These are phyloP conservation scores for Rehmannia glutinosa DNA, from an alignment of 257 asterid genomes.

Conservation along the genomic window DNA sequence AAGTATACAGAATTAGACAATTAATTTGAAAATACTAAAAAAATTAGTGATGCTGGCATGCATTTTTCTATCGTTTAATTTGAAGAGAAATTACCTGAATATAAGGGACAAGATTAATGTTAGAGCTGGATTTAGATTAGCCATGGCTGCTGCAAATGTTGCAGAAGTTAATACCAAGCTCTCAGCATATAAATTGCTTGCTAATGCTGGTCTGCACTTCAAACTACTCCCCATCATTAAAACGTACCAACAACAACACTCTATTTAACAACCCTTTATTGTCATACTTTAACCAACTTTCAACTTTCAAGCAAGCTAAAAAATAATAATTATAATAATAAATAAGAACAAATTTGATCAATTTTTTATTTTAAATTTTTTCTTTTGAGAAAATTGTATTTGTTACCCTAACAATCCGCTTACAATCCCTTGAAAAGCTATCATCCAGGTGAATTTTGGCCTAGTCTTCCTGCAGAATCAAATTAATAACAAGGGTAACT, in stretches of 20 bases:
- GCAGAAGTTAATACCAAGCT: conserved; percentile 49
- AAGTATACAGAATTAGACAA: no score
- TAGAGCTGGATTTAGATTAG: conserved; percentile 44
- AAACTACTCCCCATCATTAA: neutral
- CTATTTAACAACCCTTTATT: no score
- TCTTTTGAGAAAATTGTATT: neutral
- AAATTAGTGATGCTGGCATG: no score
- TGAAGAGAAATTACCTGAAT: conserved; percentile 43
- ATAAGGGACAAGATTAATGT: conserved; percentile 41
- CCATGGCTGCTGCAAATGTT: conserved; percentile 44
- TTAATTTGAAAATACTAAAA: no score
- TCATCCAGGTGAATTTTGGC: conserved; percentile 48
- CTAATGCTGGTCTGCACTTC: conserved; percentile 42
- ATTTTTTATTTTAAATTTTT: no score
- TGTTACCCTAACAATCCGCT: conserved; percentile 49
- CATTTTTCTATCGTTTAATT: no score
- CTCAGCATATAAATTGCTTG: conserved; percentile 45
- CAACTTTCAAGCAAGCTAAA: no score
- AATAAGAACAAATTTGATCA: no score
- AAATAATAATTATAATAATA: no score
- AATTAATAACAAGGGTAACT: no score
- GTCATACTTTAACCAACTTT: no score
- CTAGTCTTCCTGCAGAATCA: conserved; percentile 35
- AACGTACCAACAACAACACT: no score
- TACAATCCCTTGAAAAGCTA: conserved; percentile 37